phyloP scores from a whole-genome alignment of 208 protist genomes.

The Leishmania tropica region DNA sequence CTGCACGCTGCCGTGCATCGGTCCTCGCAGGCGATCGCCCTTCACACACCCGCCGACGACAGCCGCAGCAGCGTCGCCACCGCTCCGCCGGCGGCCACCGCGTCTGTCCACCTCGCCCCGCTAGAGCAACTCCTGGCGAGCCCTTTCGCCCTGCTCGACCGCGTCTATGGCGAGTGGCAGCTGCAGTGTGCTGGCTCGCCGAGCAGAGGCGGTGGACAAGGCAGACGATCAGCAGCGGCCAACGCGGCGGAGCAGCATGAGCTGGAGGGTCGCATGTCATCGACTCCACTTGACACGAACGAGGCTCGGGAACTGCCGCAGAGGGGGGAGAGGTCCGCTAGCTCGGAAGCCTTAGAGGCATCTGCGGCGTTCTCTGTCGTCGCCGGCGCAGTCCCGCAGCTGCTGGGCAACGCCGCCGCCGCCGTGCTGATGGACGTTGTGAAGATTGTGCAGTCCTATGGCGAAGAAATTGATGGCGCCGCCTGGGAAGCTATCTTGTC shows the following conservation, averaged over 20 bases:
- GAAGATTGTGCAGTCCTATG: conserved; percentile 63
- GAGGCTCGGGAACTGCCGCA: background rate
- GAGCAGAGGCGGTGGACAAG: background rate
- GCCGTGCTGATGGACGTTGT: conserved; percentile 38
- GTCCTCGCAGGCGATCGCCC: conserved; percentile 9
- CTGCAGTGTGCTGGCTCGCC: background rate
- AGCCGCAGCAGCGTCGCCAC: background rate
- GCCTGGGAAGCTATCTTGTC: conserved; percentile 56
- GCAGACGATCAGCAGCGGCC: background rate
- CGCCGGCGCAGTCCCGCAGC: conserved; percentile 13
- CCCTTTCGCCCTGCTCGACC: conserved; percentile 36
- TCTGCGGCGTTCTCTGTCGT: conserved; percentile 8
- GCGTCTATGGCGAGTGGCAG: conserved; percentile 28
- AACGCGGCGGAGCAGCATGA: background rate
- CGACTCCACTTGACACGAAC: background rate
- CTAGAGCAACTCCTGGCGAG: conserved; percentile 30
- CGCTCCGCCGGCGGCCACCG: background rate
- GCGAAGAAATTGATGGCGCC: conserved; percentile 50
- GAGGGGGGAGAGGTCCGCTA: conserved; percentile 1
- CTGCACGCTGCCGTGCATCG: conserved; percentile 23
- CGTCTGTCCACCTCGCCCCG: conserved; percentile 6
- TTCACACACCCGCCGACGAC: conserved; percentile 4
- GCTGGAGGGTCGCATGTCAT: background rate
- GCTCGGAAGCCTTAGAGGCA: background rate
- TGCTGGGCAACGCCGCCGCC: conserved; percentile 16